These are phyloP conservation scores for Mortierella sp. DNA, from an alignment of 371 early-diverging fungal species.

Conservation along the genomic window DNA sequence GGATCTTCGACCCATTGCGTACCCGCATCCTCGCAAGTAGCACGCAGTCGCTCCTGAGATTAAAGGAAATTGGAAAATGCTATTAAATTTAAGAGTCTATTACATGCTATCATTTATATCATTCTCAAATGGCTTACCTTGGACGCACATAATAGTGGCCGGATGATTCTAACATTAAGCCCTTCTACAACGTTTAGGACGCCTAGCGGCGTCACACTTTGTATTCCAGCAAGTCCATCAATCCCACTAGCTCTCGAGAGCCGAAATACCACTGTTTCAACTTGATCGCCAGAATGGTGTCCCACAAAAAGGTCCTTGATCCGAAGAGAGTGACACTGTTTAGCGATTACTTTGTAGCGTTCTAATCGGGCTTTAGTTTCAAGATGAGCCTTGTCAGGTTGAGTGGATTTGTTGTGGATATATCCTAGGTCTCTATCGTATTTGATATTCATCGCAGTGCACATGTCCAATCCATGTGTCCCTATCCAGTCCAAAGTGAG, in stretches of 20 bases:
- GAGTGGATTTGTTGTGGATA: neutral
- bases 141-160: slow-evolving; percentile 56
- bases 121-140: slow-evolving; percentile 38
- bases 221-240: slow-evolving; percentile 65
- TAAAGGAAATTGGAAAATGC: neutral
- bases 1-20: slow-evolving; percentile 65
- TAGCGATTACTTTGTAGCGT: slow-evolving; percentile 59
- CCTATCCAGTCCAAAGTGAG: slow-evolving; percentile 36
- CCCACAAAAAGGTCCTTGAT: slow-evolving; percentile 61
- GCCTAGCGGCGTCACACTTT: slow-evolving; percentile 40
- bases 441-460: neutral
- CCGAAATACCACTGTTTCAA: slow-evolving; percentile 67
- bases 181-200: slow-evolving; percentile 23
- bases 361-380: slow-evolving; percentile 61
- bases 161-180: slow-evolving; percentile 40
- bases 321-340: slow-evolving; percentile 42
- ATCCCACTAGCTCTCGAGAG: slow-evolving; percentile 64
- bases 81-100: no score
- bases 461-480: neutral
- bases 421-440: neutral
- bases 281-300: slow-evolving; percentile 66
- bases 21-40: slow-evolving; percentile 52
- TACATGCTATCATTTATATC: no score
- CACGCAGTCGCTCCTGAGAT: slow-evolving; percentile 41
- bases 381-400: slow-evolving; percentile 42